Evolutionary conservation across 1,284 basidiomycete genomes (phyloP), one percentile per base, ranked within the genome.

Genomic region (Cronartium ribicola): DNA sequence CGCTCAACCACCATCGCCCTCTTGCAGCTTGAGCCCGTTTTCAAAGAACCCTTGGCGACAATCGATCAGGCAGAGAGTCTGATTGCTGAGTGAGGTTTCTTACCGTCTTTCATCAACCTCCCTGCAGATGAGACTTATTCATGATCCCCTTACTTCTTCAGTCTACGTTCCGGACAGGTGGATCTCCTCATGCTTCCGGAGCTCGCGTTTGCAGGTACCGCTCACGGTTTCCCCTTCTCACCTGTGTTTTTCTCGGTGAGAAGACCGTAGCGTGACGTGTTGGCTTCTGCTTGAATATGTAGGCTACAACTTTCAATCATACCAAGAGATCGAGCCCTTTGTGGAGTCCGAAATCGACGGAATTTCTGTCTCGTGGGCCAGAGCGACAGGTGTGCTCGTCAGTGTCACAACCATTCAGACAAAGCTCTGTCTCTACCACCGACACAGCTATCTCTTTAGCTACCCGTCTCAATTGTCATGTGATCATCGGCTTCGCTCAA

Each of bases 401-500:
- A 22, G 10, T 39, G 3, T 11, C 37, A 43, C 11, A 55, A 51
- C n/a, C 3, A 43, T 3, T 48, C 37, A 55, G 11, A 55, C 51
- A 1, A 55, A n/a, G n/a, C 51, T 8, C 51, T 55, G 51, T 4
- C n/a, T 10, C 1, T 55, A 22, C n/a, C 10, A 10, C 51, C 51
- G n/a, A 55, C 11, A 5, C 51, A 22, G 29, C 40, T 5, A 55
- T 71, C 14, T 63, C 48, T 46, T 63, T 46, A 57, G 44, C 51
- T 55, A 5, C 51, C 51, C 61, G 60, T n/a, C 48, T 71, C 6
- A 71, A 71, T 20, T 71, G 68, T 57, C 68, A 71, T 37, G 61
- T 71, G 29, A 71, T 71, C 60, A 71, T 71, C 29, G 68, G 68
- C 37, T 71, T 71, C 17, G 44, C 68, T 46, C 68, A 71, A 71